phyloP scores from a whole-genome alignment of 176 grass and related monocot genomes.

The Oryza punctata region DNA sequence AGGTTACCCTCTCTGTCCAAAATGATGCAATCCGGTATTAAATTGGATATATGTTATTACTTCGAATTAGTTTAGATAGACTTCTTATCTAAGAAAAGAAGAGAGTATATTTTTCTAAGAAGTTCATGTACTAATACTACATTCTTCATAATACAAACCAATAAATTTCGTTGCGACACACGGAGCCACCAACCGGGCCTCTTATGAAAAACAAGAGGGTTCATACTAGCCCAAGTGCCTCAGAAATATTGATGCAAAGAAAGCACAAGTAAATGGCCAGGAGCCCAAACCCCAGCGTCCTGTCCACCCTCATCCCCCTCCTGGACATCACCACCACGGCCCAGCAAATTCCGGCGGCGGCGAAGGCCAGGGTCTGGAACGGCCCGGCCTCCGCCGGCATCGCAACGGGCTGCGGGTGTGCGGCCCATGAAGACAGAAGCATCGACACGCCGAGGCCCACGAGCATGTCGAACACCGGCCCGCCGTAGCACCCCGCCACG shows the following conservation, averaged over 20 bases:
- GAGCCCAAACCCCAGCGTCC: slow-evolving; percentile 53
- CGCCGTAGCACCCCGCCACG: slow-evolving; percentile 66
- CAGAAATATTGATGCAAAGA: slow-evolving; percentile 24
- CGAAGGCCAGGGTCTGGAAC: slow-evolving; percentile 47
- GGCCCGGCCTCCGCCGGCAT: slow-evolving; percentile 40
- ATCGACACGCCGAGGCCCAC: slow-evolving; percentile 67
- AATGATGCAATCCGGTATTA: too few species aligned
- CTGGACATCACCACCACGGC: slow-evolving; percentile 43
- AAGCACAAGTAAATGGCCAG: slow-evolving; percentile 63
- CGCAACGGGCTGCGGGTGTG: slow-evolving; percentile 19
- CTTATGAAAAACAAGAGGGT: background rate
- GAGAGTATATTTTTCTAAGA: too few species aligned
- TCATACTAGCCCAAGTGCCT: background rate
- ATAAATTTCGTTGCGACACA: too few species aligned
- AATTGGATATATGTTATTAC: too few species aligned
- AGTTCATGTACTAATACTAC: too few species aligned
- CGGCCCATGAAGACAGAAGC: slow-evolving; percentile 40
- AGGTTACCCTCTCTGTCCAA: too few species aligned
- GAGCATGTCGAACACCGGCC: slow-evolving; percentile 64
- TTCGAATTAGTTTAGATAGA: too few species aligned
- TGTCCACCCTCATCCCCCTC: slow-evolving; percentile 61
- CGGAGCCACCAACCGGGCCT: too few species aligned
- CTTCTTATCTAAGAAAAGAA: too few species aligned
- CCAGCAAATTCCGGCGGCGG: slow-evolving; percentile 47
- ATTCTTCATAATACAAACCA: too few species aligned